Conservation (phyloP, 2,329 filamentous ascomycete genomes). For the Epichloe gansuensis region DNA sequence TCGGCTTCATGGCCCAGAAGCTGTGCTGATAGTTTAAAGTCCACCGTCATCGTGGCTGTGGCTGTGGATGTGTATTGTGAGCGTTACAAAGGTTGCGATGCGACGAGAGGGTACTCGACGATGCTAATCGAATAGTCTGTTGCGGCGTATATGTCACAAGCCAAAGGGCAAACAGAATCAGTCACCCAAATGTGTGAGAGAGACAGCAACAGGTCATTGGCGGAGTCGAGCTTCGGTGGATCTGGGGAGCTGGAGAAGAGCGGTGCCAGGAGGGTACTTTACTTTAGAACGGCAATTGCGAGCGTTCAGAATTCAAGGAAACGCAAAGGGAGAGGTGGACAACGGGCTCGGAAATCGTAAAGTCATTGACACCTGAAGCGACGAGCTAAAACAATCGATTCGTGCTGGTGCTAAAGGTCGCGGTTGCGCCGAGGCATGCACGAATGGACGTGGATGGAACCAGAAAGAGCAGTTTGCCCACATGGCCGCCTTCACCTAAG, state of each 20-base stretch:
- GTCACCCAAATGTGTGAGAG: not conserved
- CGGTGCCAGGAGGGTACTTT: not conserved
- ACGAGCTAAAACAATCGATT: too few species aligned
- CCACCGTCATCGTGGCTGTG: slow-evolving; percentile 47
- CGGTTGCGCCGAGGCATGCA: not conserved
- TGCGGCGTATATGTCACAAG: not conserved
- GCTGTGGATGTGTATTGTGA: not conserved
- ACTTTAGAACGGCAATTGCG: not conserved
- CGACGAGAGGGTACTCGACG: not conserved
- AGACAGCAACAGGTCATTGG: not conserved
- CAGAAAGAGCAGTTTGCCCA: slow-evolving; percentile 10
- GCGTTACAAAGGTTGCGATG: not conserved
- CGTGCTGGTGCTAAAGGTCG: not conserved
- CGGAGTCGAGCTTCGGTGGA: slow-evolving; percentile 4
- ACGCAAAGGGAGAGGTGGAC: not conserved
- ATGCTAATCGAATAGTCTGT: not conserved
- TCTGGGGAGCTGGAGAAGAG: slow-evolving; percentile 2
- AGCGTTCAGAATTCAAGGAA: not conserved
- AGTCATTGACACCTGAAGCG: not conserved
- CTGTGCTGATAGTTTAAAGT: slow-evolving; percentile 88
- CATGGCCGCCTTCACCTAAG: too few species aligned
- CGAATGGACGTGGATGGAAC: slow-evolving; percentile 18
- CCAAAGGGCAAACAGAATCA: not conserved
- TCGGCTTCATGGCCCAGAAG: slow-evolving; percentile 85
- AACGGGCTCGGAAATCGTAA: not conserved